phyloP scores from a whole-genome alignment of 2,329 filamentous ascomycete genomes.

The Xylariaceae sp. region DNA sequence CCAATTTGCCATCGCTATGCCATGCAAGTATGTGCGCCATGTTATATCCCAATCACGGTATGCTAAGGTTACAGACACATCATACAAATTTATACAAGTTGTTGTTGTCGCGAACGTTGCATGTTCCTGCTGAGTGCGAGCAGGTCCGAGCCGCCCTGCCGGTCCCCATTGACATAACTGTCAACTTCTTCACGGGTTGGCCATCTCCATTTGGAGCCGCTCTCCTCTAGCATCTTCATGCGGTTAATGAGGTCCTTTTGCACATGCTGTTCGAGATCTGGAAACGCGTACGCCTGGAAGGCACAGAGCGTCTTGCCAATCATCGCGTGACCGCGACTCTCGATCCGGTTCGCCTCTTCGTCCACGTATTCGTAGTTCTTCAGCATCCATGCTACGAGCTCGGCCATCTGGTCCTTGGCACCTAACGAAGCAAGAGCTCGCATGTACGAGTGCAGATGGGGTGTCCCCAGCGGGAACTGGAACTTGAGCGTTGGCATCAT shows the following conservation, averaged over 20 bases:
- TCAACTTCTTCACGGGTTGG: constrained; percentile 27
- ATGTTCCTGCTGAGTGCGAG: no score
- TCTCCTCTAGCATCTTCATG: constrained; percentile 16
- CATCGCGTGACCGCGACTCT: constrained; percentile 24
- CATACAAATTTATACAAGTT: no score
- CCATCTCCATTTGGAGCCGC: constrained; percentile 25
- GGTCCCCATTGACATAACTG: constrained; percentile 21
- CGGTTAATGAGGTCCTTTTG: constrained; percentile 15
- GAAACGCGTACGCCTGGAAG: constrained; percentile 45
- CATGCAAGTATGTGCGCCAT: no score
- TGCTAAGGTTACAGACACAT: no score
- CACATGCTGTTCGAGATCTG: constrained; percentile 32
- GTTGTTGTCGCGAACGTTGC: no score
- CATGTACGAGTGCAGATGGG: constrained; percentile 54
- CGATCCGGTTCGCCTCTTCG: constrained; percentile 29
- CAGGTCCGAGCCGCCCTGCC: constrained; percentile 14
- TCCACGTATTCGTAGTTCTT: constrained; percentile 36
- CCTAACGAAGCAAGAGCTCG: constrained; percentile 56
- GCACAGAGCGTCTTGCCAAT: constrained; percentile 37
- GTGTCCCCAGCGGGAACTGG: constrained; percentile 40
- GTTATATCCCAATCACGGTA: no score
- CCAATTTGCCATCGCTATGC: no score
- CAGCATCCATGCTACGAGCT: constrained; percentile 54
- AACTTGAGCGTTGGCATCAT: constrained; percentile 21
- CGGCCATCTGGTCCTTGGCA: constrained; percentile 53